Evolutionary conservation across 371 early-diverging fungal genomes (phyloP), one percentile per base, ranked within the genome.

Genomic region (Mortierella sp.): DNA sequence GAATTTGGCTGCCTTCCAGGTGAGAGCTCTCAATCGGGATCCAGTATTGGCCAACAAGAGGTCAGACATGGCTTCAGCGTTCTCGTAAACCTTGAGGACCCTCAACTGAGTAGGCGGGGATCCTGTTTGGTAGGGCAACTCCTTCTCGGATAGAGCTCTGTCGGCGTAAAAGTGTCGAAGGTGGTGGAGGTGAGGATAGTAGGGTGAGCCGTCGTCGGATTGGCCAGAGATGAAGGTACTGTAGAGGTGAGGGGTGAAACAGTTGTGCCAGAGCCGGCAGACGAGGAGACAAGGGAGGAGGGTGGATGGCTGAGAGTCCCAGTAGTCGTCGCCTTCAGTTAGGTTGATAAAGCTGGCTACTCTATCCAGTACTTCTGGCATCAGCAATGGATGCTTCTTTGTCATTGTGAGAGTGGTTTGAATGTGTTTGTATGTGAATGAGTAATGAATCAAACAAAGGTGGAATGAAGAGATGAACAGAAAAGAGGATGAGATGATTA

Each of bases 221-320:
- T 58, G 19, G 16, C 58, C 58, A 16, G 58, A 58, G 34, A 58
- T 22, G 22, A 58, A 58, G 2, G 29, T 58, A 9, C 19, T 34
- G 43, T 76, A 76, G 22, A 76, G 63, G 40, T 66, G 41, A 2
- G 77, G 77, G 13, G 71, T 55, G 48, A 76, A 76, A 16, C 71
- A 71, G 47, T 40, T 50, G 58, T 76, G 44, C 77, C 77, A 76
- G 11, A 58, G 61, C 16, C 67, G 71, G n/a, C 61, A 71, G 37
- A 76, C 77, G 24, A 76, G 71, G 64, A 71, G 47, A n/a, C 71
- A 76, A 11, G 55, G 45, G 55, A 65, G 58, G 11, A 70, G 43
- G n/a, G 45, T n/a, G 10, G n/a, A 2, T 58, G 70, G 24, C 24
- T 53, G 52, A 48, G 13, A 24, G 50, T 52, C 40, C 31, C 11